phyloP scores from a whole-genome alignment of 2,329 filamentous ascomycete species.

The Coniochaeta pulveracea region DNA sequence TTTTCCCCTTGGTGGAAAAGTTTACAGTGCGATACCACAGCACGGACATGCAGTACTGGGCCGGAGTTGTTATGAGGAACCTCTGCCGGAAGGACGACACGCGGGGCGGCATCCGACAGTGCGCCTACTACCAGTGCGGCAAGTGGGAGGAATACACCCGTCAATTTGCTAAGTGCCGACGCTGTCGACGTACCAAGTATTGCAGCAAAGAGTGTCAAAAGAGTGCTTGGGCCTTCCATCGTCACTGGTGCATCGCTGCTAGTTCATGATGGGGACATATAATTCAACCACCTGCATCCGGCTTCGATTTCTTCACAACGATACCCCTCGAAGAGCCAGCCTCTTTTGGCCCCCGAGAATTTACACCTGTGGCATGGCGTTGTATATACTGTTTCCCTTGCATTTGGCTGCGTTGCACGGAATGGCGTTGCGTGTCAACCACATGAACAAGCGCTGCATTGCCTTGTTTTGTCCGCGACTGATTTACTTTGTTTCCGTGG shows the following conservation, averaged over 20 bases:
- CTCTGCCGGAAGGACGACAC: conserved; percentile 96
- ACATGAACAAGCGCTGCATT: conserved; percentile 6
- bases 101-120: conserved; percentile 87
- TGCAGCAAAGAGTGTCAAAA: conserved; percentile 99
- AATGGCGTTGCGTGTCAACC: conserved; percentile 10
- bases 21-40: conserved; percentile 94
- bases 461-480: not conserved
- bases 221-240: conserved; percentile 95
- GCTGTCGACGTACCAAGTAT: conserved; percentile 94
- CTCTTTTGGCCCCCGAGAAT: conserved; percentile 10
- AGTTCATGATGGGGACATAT: conserved; percentile 29
- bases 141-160: conserved; percentile 97
- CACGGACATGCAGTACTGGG: conserved; percentile 99
- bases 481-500: no score
- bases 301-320: conserved; percentile 7
- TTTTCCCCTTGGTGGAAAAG: conserved; percentile 96
- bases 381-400: conserved; percentile 15
- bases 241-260: conserved; percentile 90
- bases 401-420: conserved; percentile 10
- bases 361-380: conserved; percentile 12
- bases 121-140: conserved; percentile 94
- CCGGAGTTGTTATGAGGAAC: conserved; percentile 97
- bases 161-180: conserved; percentile 95
- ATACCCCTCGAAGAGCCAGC: conserved; percentile 12
- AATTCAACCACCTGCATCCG: not conserved